Evolutionary conservation across 768 basidiomycete genomes (phyloP).

Genomic region (Krasilnikovozyma curviuscula): DNA sequence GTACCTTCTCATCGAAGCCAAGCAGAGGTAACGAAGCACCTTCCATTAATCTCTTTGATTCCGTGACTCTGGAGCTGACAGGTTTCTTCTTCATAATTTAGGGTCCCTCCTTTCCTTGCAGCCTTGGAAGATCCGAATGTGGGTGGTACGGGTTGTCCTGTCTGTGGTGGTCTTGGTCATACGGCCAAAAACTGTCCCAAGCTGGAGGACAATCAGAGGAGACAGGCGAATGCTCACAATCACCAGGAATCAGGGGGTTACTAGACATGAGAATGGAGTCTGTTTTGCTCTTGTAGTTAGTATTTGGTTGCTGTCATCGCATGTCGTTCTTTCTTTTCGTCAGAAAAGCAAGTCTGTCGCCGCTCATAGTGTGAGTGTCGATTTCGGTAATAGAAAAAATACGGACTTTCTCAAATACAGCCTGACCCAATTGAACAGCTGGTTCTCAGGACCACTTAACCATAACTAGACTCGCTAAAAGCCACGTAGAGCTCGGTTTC

Average conservation of each 20-base stretch:
- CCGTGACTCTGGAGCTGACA: not conserved
- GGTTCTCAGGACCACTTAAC: too few species aligned
- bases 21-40: slow-evolving; percentile 64
- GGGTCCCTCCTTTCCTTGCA: slow-evolving; percentile 79
- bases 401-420: too few species aligned
- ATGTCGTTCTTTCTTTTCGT: too few species aligned
- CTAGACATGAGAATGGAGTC: too few species aligned
- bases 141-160: slow-evolving; percentile 70
- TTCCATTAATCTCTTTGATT: not conserved
- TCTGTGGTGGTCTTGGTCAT: slow-evolving; percentile 94
- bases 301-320: too few species aligned
- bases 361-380: too few species aligned
- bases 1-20: slow-evolving; percentile 88
- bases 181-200: slow-evolving; percentile 90
- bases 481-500: too few species aligned
- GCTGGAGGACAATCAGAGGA: slow-evolving; percentile 73
- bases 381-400: too few species aligned
- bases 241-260: slow-evolving; percentile 45
- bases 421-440: too few species aligned
- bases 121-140: slow-evolving; percentile 80
- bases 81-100: slow-evolving; percentile 27
- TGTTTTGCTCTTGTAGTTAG: too few species aligned
- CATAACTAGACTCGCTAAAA: too few species aligned
- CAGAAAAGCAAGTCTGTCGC: too few species aligned
- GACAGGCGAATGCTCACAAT: slow-evolving; percentile 76